phyloP scores from a whole-genome alignment of 2,329 filamentous ascomycete species.

The Furcasterigmium furcatum region DNA sequence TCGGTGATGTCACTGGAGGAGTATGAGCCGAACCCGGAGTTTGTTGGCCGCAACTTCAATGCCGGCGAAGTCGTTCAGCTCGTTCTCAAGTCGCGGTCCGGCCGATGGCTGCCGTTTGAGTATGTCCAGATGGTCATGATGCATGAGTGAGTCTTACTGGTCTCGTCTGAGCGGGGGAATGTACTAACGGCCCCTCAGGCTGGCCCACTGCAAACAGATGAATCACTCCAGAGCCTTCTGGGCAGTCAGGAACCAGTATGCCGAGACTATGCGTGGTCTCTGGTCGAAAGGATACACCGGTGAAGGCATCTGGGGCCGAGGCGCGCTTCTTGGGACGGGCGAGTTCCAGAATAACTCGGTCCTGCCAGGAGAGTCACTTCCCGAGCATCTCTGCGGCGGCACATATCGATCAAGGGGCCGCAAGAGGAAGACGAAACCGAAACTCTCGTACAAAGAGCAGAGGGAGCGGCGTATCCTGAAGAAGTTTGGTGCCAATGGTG shows the following conservation, averaged over 20 bases:
- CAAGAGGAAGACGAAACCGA: slow-evolving; percentile 52
- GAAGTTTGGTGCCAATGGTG: slow-evolving; percentile 73
- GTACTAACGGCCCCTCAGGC: slow-evolving; percentile 43
- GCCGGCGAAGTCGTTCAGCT: slow-evolving; percentile 84
- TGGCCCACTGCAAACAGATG: slow-evolving; percentile 89
- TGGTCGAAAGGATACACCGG: slow-evolving; percentile 72
- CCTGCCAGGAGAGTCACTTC: slow-evolving; percentile 51
- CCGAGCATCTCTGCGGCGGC: slow-evolving; percentile 76
- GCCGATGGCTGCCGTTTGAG: slow-evolving; percentile 74
- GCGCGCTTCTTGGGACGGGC: slow-evolving; percentile 59
- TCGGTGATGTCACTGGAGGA: slow-evolving; percentile 73
- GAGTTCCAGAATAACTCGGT: slow-evolving; percentile 54
- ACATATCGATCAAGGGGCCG: slow-evolving; percentile 62
- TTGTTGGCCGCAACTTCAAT: slow-evolving; percentile 88
- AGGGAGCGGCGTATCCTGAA: slow-evolving; percentile 70
- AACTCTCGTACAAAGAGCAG: slow-evolving; percentile 66
- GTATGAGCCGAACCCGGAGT: slow-evolving; percentile 76
- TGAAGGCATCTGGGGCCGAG: slow-evolving; percentile 80
- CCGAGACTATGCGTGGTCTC: slow-evolving; percentile 65
- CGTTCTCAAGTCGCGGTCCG: slow-evolving; percentile 66
- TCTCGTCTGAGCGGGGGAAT: neutral
- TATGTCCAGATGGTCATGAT: slow-evolving; percentile 96
- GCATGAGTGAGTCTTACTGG: slow-evolving; percentile 56
- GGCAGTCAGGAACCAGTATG: slow-evolving; percentile 72
- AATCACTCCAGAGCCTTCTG: slow-evolving; percentile 82